phyloP scores from a whole-genome alignment of 495 filamentous ascomycete genomes.

The Penicillium turbatum region DNA sequence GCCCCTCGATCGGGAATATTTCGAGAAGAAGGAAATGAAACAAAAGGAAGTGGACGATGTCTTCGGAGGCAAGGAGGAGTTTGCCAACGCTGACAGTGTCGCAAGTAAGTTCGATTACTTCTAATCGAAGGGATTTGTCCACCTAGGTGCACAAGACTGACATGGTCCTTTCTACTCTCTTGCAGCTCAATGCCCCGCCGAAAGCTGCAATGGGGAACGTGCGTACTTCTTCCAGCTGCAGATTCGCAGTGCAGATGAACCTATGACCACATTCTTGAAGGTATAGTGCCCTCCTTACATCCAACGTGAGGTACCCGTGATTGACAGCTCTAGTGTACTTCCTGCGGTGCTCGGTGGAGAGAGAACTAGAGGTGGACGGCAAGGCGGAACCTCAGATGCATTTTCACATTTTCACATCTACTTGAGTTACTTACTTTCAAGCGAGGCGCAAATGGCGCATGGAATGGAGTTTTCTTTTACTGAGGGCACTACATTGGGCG shows the following conservation, averaged over 20 bases:
- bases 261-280: slow-evolving; percentile 95
- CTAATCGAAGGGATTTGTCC: background rate
- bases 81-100: slow-evolving; percentile 84
- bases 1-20: slow-evolving; percentile 66
- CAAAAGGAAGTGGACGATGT: slow-evolving; percentile 87
- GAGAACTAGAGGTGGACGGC: slow-evolving; percentile 33
- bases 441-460: slow-evolving; percentile 15
- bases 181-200: slow-evolving; percentile 69
- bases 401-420: slow-evolving; percentile 2
- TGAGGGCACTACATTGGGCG: background rate
- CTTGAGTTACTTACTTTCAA: background rate
- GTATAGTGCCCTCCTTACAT: slow-evolving; percentile 43
- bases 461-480: background rate
- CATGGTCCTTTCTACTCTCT: background rate
- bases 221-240: slow-evolving; percentile 96
- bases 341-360: slow-evolving; percentile 43
- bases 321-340: slow-evolving; percentile 42
- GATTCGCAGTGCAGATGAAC: slow-evolving; percentile 97
- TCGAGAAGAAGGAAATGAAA: slow-evolving; percentile 66
- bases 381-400: background rate
- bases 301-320: slow-evolving; percentile 17
- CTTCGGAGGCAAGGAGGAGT: slow-evolving; percentile 78
- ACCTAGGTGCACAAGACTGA: background rate
- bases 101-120: slow-evolving; percentile 44
- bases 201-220: slow-evolving; percentile 68